These are phyloP conservation scores for Linderina pennispora DNA, from an alignment of 192 early-diverging fungal genomes.

Conservation along the genomic window DNA sequence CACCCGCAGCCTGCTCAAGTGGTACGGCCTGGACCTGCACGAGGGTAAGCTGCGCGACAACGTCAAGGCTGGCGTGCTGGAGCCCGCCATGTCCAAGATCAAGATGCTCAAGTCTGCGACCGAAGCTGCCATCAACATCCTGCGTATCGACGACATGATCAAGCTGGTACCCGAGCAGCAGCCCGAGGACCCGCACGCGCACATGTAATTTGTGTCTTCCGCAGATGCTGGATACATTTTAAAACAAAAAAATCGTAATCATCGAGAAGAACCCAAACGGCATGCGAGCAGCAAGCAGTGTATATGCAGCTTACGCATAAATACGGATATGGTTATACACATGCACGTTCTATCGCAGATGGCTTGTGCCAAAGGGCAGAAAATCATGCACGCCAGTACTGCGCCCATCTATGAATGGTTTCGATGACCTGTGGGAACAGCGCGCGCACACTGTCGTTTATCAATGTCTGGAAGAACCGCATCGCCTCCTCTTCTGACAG, in stretches of 20 bases:
- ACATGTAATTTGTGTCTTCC: constrained; percentile 18
- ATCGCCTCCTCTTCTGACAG: constrained; percentile 91
- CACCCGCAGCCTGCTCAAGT: constrained; percentile 71
- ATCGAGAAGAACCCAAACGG: no score
- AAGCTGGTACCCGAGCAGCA: constrained; percentile 53
- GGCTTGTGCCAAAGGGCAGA: no score
- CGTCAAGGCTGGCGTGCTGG: constrained; percentile 88
- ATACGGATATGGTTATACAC: not conserved
- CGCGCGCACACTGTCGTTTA: constrained; percentile 90
- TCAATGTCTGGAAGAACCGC: constrained; percentile 85
- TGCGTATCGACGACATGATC: constrained; percentile 94
- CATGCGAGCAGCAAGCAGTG: no score
- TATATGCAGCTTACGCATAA: no score
- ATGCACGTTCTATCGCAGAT: no score
- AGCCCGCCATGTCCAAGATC: constrained; percentile 98
- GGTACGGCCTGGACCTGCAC: constrained; percentile 89
- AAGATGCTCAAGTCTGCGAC: constrained; percentile 96
- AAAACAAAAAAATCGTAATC: not conserved
- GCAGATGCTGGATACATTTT: not conserved
- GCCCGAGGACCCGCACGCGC: constrained; percentile 47
- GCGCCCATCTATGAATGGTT: constrained; percentile 94
- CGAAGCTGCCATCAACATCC: constrained; percentile 95
- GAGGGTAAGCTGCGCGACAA: constrained; percentile 93
- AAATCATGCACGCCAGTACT: constrained; percentile 60
- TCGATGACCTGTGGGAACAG: constrained; percentile 98